A percentile compares a stretch with the other conserved stretches of the same genome.
Evolutionary conservation across 2,329 filamentous ascomycete species (phyloP).

Genomic region (Rasamsonia emersonii): DNA sequence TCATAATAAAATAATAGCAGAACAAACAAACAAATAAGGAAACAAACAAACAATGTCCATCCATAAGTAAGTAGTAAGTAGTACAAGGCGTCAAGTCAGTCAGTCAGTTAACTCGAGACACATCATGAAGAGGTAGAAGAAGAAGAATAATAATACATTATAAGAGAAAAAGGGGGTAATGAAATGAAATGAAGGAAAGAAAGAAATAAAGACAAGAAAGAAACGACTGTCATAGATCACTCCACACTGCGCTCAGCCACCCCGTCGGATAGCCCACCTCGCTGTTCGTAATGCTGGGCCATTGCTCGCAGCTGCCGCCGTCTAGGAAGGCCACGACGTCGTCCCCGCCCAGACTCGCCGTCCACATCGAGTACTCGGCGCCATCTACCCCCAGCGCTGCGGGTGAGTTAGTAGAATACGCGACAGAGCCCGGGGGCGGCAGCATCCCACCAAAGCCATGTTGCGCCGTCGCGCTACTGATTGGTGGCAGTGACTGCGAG

Average conservation of each 20-base stretch:
- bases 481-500: constrained; percentile 13
- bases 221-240: constrained; percentile 10
- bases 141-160: no score
- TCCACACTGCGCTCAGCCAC: constrained; percentile 30
- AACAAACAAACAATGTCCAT: background rate
- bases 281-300: constrained; percentile 18
- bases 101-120: no score
- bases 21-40: background rate
- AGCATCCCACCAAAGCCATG: background rate
- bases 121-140: no score
- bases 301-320: constrained; percentile 24
- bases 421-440: background rate
- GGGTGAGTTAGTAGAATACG: background rate
- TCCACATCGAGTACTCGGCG: constrained; percentile 18
- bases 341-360: constrained; percentile 28
- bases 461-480: constrained; percentile 1
- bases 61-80: background rate
- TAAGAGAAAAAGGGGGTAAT: no score
- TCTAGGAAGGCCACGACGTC: constrained; percentile 30
- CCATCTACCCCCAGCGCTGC: constrained; percentile 13
- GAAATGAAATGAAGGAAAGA: no score
- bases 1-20: constrained; percentile 1
- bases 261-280: constrained; percentile 25
- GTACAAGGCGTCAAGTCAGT: no score
- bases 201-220: constrained; percentile 4